Percentiles rank a stretch among this genome's conserved stretches.
Evolutionary conservation across 2,329 filamentous ascomycete genomes (phyloP).

Genomic region (Capronia coronata): DNA sequence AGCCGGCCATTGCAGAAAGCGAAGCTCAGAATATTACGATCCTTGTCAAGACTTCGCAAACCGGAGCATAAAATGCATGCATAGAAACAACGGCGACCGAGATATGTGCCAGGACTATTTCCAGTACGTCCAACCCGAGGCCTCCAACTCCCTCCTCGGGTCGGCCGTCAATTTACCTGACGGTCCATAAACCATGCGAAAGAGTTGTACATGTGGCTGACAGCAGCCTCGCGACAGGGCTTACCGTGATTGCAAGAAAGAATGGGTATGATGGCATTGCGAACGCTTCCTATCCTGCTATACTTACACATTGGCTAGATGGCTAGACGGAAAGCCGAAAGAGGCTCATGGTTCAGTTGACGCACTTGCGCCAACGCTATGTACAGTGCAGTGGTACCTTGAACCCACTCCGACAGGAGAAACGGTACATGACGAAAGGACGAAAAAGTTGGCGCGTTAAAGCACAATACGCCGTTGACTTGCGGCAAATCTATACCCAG

Average conservation of each 20-base stretch:
- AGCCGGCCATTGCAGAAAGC: slow-evolving; percentile 56
- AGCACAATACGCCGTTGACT: slow-evolving; percentile 11
- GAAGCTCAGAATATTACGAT: slow-evolving; percentile 82
- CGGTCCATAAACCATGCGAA: background rate
- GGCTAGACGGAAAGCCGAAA: slow-evolving; percentile 20
- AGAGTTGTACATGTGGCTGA: slow-evolving; percentile 1
- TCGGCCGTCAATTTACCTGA: background rate
- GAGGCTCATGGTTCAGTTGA: slow-evolving; percentile 14
- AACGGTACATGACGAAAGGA: background rate
- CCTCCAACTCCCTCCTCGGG: background rate
- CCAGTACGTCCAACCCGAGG: slow-evolving; percentile 57
- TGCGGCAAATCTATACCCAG: background rate
- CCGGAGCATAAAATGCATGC: slow-evolving; percentile 77
- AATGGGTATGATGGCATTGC: slow-evolving; percentile 64
- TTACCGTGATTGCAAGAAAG: slow-evolving; percentile 90
- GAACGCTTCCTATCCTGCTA: background rate
- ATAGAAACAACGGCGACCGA: slow-evolving; percentile 78
- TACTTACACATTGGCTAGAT: slow-evolving; percentile 11
- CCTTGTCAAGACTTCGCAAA: slow-evolving; percentile 90
- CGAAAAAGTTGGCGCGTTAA: slow-evolving; percentile 4
- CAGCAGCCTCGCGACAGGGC: slow-evolving; percentile 50
- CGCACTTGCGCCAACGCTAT: background rate
- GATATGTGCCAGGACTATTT: slow-evolving; percentile 94
- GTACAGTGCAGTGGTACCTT: background rate
- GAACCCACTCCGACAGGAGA: background rate